Evolutionary conservation across 2,329 filamentous ascomycete species (phyloP).

Genomic region (Colletotrichum horii): DNA sequence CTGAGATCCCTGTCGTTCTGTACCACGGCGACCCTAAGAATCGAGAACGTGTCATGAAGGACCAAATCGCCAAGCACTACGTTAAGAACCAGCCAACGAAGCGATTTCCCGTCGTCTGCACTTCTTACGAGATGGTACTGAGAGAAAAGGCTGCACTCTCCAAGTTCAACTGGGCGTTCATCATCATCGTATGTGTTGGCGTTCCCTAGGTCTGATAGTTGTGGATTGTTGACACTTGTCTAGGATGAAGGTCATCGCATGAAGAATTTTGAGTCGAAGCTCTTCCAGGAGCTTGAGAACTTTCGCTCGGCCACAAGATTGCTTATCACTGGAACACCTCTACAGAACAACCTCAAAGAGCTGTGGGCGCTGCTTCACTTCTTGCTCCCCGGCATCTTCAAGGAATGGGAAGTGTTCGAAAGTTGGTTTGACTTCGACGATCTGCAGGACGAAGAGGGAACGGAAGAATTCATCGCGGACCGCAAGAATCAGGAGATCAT

Average conservation of each 20-base stretch:
- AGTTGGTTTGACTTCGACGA: slow-evolving; percentile 98
- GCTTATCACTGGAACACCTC: slow-evolving; percentile 90
- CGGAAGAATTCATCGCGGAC: slow-evolving; percentile 80
- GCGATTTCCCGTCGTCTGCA: slow-evolving; percentile 90
- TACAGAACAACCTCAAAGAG: slow-evolving; percentile 95
- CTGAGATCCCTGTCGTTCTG: slow-evolving; percentile 83
- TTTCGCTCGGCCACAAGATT: slow-evolving; percentile 91
- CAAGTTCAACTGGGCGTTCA: slow-evolving; percentile 93
- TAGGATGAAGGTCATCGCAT: slow-evolving; percentile 94
- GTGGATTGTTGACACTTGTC: no score
- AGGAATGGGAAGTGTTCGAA: slow-evolving; percentile 91
- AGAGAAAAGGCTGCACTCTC: slow-evolving; percentile 83
- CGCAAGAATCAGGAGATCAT: slow-evolving; percentile 60
- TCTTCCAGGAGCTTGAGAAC: slow-evolving; percentile 86
- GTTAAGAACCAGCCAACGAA: slow-evolving; percentile 61
- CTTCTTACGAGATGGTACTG: slow-evolving; percentile 95
- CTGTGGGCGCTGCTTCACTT: slow-evolving; percentile 96
- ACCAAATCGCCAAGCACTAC: slow-evolving; percentile 73
- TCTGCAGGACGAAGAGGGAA: slow-evolving; percentile 80
- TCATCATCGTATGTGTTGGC: slow-evolving; percentile 74
- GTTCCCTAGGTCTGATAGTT: not conserved
- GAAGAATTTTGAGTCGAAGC: slow-evolving; percentile 93
- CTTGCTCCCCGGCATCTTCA: slow-evolving; percentile 89
- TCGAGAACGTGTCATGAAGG: slow-evolving; percentile 76
- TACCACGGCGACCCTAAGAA: slow-evolving; percentile 87